phyloP scores from a whole-genome alignment of 108 stramenopile genomes.

The Aureococcus anophagefferens region DNA sequence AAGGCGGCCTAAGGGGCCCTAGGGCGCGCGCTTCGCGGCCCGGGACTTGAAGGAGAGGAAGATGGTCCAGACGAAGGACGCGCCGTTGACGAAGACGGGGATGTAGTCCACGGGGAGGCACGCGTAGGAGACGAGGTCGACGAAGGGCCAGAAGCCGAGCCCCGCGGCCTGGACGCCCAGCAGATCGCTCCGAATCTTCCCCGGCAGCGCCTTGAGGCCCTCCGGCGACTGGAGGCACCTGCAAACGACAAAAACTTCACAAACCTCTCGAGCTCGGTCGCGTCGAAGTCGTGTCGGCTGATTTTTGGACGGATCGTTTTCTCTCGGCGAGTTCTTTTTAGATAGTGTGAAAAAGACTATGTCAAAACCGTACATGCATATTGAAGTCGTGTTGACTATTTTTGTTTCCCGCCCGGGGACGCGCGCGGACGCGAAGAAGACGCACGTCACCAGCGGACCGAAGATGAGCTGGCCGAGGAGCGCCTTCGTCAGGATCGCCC shows the following conservation, averaged over 20 bases:
- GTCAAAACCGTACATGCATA: too few relatives aligned
- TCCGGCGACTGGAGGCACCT: neutral
- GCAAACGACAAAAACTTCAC: too few relatives aligned
- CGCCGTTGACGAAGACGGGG: slow-evolving; percentile 65
- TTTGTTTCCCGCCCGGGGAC: too few relatives aligned
- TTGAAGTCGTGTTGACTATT: too few relatives aligned
- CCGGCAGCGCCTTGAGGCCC: neutral
- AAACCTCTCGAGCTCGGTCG: too few relatives aligned
- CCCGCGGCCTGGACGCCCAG: slow-evolving; percentile 66
- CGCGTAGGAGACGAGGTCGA: slow-evolving; percentile 65
- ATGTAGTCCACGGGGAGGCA: slow-evolving; percentile 59
- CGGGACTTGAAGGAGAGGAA: slow-evolving; percentile 67
- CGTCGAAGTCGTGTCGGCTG: too few relatives aligned
- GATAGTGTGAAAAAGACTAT: too few relatives aligned
- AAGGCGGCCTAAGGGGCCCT: too few relatives aligned
- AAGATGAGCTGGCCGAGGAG: slow-evolving; percentile 68
- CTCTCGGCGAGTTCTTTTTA: too few relatives aligned
- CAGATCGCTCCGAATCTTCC: slow-evolving; percentile 58
- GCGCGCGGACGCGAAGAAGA: slow-evolving; percentile 57
- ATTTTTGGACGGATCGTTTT: too few relatives aligned
- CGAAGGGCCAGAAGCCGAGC: slow-evolving; percentile 73
- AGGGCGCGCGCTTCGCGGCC: too few relatives aligned
- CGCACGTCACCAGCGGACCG: slow-evolving; percentile 69
- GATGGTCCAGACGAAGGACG: slow-evolving; percentile 71
- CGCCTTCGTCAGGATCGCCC: slow-evolving; percentile 64